phyloP scores from a whole-genome alignment of 2,329 filamentous ascomycete genomes.

The Monilinia fructicola region DNA sequence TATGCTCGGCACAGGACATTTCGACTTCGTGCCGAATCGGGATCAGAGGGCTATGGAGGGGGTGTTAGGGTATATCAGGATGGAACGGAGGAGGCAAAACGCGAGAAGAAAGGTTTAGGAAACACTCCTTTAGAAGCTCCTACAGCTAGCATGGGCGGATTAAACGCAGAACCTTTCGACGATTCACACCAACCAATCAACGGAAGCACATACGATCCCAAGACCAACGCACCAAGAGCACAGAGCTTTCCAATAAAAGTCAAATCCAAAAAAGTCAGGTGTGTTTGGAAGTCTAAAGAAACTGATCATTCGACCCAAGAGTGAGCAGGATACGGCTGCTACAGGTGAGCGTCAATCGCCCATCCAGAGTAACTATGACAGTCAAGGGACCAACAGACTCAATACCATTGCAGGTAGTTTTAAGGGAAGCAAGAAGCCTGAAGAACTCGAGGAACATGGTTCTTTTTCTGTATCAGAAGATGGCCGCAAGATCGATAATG shows the following conservation, averaged over 20 bases:
- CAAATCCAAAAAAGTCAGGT: not conserved
- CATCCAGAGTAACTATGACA: not conserved
- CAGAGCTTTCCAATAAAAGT: not conserved
- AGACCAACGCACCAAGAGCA: not conserved
- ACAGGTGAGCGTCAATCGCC: not conserved
- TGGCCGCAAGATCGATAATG: conserved; percentile 9
- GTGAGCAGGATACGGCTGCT: conserved; percentile 10
- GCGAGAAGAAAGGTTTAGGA: not conserved
- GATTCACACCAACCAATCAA: not conserved
- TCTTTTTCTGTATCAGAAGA: not conserved
- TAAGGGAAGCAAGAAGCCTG: not conserved
- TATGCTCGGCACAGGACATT: conserved; percentile 7
- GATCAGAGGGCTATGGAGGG: not conserved
- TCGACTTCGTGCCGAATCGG: not conserved
- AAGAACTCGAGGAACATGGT: not conserved
- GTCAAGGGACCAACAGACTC: not conserved
- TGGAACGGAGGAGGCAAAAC: not conserved
- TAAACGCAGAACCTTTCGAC: not conserved
- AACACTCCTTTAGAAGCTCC: not conserved
- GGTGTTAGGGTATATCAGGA: conserved; percentile 3
- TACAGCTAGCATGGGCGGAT: not conserved
- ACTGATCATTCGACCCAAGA: conserved; percentile 8
- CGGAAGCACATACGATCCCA: not conserved
- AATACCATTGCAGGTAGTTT: not conserved
- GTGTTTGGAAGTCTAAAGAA: conserved; percentile 13